phyloP scores from a whole-genome alignment of 73 alveolate species.

The Paramecium primaurelia region DNA sequence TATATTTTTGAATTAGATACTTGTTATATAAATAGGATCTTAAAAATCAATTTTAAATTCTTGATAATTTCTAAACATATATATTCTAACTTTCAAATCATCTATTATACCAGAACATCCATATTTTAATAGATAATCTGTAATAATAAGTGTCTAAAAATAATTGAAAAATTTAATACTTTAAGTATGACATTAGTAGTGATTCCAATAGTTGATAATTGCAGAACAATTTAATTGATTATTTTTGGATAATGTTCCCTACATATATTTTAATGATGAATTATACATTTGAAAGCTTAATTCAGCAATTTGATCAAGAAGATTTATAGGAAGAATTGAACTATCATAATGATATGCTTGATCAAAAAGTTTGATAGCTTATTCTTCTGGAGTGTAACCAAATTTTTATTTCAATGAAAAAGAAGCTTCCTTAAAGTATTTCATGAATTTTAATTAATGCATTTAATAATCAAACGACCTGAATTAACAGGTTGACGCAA shows the following conservation, averaged over 20 bases:
- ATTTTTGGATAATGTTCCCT: slow-evolving; percentile 32
- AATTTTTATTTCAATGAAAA: neutral
- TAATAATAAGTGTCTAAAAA: neutral
- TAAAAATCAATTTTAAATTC: neutral
- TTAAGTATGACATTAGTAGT: neutral
- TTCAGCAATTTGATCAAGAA: neutral
- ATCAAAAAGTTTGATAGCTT: neutral
- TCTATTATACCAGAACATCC: slow-evolving; percentile 36
- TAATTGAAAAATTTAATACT: neutral
- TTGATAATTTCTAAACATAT: neutral
- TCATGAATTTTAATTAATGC: neutral
- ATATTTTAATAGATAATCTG: slow-evolving; percentile 23
- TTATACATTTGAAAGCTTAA: slow-evolving; percentile 24
- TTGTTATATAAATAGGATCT: neutral
- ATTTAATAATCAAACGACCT: neutral
- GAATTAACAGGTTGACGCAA: neutral
- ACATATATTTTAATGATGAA: neutral
- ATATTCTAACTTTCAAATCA: neutral
- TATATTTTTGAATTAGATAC: neutral
- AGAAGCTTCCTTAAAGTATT: neutral
- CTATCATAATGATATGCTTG: neutral
- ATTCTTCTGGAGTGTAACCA: neutral
- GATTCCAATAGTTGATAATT: neutral
- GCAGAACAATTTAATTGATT: neutral
- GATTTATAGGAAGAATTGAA: neutral